Conservation (phyloP, 1,284 basidiomycete genomes). For the Coniferiporia sulphurascens region DNA sequence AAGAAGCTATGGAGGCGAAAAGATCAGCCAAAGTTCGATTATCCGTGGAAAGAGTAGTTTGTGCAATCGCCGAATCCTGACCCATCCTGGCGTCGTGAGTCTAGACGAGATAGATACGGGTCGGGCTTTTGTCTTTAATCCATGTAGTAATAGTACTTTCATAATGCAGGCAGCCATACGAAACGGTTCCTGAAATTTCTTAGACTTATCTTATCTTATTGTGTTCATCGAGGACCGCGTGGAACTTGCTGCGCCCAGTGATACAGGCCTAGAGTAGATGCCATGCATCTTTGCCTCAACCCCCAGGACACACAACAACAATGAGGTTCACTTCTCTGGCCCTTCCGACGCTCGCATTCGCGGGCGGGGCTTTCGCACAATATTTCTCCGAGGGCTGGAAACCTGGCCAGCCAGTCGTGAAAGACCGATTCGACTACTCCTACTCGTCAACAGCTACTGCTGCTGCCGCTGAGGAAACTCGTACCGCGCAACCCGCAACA, state of each 20-base stretch:
- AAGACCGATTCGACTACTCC: slow-evolving; percentile 23
- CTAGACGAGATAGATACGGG: too few species aligned
- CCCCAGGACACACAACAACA: slow-evolving; percentile 20
- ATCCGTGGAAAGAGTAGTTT: slow-evolving; percentile 77
- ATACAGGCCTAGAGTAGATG: too few species aligned
- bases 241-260: too few species aligned
- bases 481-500: slow-evolving; percentile 3
- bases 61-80: neutral
- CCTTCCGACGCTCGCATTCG: slow-evolving; percentile 33
- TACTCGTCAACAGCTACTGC: slow-evolving; percentile 19
- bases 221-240: too few species aligned
- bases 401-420: slow-evolving; percentile 54
- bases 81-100: neutral
- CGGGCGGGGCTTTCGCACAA: slow-evolving; percentile 45
- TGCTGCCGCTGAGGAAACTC: slow-evolving; percentile 19
- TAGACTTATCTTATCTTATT: too few species aligned
- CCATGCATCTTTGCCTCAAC: neutral
- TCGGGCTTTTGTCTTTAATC: too few species aligned
- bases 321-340: slow-evolving; percentile 47
- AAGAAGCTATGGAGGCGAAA: slow-evolving; percentile 89
- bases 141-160: too few species aligned
- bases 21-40: slow-evolving; percentile 80
- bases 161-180: too few species aligned
- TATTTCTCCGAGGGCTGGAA: slow-evolving; percentile 77
- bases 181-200: too few species aligned